Evolutionary conservation across 768 basidiomycete species (phyloP).

Genomic region (Psilocybe cyanescens): DNA sequence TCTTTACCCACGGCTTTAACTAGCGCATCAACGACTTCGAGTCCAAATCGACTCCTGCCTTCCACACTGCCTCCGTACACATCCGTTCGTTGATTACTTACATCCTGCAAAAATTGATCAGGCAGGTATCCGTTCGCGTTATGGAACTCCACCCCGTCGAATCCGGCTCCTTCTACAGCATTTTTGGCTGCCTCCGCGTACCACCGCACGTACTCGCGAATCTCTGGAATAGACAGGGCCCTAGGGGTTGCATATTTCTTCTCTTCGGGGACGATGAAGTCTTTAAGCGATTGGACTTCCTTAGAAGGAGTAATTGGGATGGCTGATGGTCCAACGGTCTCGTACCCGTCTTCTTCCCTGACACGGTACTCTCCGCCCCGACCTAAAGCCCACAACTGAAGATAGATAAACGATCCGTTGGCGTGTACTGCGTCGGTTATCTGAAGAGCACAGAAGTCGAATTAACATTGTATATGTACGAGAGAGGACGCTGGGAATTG

Average conservation of each 20-base stretch:
- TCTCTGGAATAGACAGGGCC: constrained; percentile 49
- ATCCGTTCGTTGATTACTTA: constrained; percentile 62
- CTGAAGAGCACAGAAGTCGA: constrained; percentile 26
- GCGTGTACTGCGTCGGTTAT: constrained; percentile 50
- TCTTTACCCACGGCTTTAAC: constrained; percentile 56
- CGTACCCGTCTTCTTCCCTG: constrained; percentile 38
- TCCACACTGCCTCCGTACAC: constrained; percentile 72
- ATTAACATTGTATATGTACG: background rate
- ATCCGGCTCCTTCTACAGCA: constrained; percentile 62
- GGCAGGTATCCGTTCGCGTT: constrained; percentile 50
- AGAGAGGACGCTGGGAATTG: constrained; percentile 16
- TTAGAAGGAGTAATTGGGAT: constrained; percentile 15
- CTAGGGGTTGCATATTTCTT: constrained; percentile 32
- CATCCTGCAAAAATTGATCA: constrained; percentile 66
- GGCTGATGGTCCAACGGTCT: constrained; percentile 38
- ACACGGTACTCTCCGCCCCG: constrained; percentile 37
- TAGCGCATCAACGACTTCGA: constrained; percentile 60
- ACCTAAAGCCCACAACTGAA: constrained; percentile 65
- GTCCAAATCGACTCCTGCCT: constrained; percentile 58
- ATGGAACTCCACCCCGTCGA: constrained; percentile 65
- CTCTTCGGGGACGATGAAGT: constrained; percentile 12
- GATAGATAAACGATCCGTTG: constrained; percentile 48
- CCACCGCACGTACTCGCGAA: constrained; percentile 51
- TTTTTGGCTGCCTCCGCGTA: constrained; percentile 60
- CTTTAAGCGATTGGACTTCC: background rate